A percentile compares a stretch with the other conserved stretches of the same genome.
Evolutionary conservation across 2,329 filamentous ascomycete genomes (phyloP).

Genomic region (Ramularia endophylla): DNA sequence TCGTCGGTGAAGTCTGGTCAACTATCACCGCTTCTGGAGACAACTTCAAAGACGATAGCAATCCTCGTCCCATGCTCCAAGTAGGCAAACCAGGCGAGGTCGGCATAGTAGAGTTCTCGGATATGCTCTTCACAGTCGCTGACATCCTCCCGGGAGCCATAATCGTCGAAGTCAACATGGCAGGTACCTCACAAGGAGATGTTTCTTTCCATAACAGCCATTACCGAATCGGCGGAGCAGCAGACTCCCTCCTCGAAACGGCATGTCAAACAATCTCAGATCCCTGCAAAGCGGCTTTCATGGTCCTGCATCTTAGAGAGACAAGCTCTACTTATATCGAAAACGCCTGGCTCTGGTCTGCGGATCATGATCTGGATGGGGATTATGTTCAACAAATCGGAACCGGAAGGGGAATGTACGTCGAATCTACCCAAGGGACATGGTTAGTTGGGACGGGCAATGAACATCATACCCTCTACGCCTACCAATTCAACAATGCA

Average conservation of each 20-base stretch:
- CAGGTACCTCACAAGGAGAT: constrained; percentile 41
- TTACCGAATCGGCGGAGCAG: constrained; percentile 32
- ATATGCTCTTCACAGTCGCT: constrained; percentile 48
- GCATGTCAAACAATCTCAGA: constrained; percentile 37
- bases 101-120: constrained; percentile 46
- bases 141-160: constrained; percentile 41
- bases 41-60: constrained; percentile 39
- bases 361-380: constrained; percentile 48
- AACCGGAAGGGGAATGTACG: constrained; percentile 35
- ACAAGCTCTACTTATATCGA: constrained; percentile 47
- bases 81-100: constrained; percentile 48
- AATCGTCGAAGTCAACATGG: constrained; percentile 48
- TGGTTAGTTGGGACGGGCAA: constrained; percentile 49
- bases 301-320: constrained; percentile 43
- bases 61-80: constrained; percentile 45
- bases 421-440: constrained; percentile 41
- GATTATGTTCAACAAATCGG: constrained; percentile 31
- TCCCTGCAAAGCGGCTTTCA: constrained; percentile 27
- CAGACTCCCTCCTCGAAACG: constrained; percentile 27
- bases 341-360: constrained; percentile 48
- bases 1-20: constrained; percentile 53
- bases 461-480: constrained; percentile 49
- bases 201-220: constrained; percentile 39
- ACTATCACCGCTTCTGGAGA: constrained; percentile 43
- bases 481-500: constrained; percentile 45